Evolutionary conservation across 345 rosid species (phyloP).

Genomic region (Heritiera littoralis): DNA sequence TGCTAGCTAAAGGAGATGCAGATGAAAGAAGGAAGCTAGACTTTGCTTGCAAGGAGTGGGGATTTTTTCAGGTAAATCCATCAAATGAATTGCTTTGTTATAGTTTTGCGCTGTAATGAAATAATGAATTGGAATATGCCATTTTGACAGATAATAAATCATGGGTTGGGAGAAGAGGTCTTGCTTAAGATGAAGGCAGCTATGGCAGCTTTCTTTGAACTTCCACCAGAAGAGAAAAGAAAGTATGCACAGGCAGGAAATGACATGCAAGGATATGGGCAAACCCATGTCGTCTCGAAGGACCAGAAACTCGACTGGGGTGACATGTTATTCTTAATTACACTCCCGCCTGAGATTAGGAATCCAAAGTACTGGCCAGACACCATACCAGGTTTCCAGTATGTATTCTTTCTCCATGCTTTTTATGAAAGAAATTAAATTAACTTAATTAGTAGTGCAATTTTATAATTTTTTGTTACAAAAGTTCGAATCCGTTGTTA

Average conservation of each 20-base stretch:
- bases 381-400: background rate
- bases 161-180: background rate
- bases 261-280: background rate
- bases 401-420: background rate
- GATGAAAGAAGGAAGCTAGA: conserved; percentile 30
- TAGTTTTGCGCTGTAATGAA: too few relatives aligned
- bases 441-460: too few relatives aligned
- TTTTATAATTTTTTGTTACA: too few relatives aligned
- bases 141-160: background rate
- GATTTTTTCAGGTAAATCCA: conserved; percentile 21
- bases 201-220: conserved; percentile 8
- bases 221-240: background rate
- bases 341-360: background rate
- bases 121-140: too few relatives aligned
- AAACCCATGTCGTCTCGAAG: background rate
- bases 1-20: conserved; percentile 26
- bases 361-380: background rate
- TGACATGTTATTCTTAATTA: background rate
- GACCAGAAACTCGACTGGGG: conserved; percentile 3
- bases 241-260: background rate
- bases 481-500: too few relatives aligned
- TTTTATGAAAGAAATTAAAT: too few relatives aligned
- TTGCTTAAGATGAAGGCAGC: background rate
- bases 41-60: conserved; percentile 40
- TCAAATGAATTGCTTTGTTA: too few relatives aligned